Evolutionary conservation across 2,329 filamentous ascomycete genomes (phyloP), one percentile per base, ranked within the genome.

Genomic region (Cladophialophora yegresii): DNA sequence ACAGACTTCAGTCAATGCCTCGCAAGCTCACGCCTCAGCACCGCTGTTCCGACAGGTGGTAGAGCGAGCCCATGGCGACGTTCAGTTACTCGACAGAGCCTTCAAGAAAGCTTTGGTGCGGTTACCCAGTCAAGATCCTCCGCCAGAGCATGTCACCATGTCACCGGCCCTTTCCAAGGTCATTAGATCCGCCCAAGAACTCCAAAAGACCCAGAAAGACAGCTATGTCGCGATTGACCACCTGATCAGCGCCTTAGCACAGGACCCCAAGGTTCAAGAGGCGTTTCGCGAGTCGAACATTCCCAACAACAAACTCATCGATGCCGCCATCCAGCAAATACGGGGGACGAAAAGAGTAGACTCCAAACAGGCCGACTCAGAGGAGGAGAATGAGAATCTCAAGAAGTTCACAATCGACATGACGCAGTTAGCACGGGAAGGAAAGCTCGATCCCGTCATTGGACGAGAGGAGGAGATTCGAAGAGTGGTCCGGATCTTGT

Each of bases 371-470:
- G 95, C 95, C 61, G 95, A 99, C 78, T 88, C 80, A 0, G 95
- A 98, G 78, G 84, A 90, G 73, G 93, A 97, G 73, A 91, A 93
- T 73, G 95, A 99, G 79, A 97, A 96, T 75, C 82, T 99, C 66
- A 91, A 93, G 81, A 99, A 98, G 74, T 99, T 97, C 79, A 98
- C 95, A 62, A 95, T 98, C 73, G 95, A 99, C 78, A 96, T 99
- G 92, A 99, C 95, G 10, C 85, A 91, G 56, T 89, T 97, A 88
- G 95, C 95, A 65, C 85, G 93, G 76, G 95, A 99, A 80, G 96
- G 96, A 76, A 98, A 98, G 75, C 83, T 99, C 4, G 95, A 99
- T 73, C 95, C 95, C 0, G 93, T 98, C 16, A 98, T 99, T 74
- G 95, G 95, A 13, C 85, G 95, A 76, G 93, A 97, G 73, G 83